Percentiles rank a stretch among this genome's conserved stretches.
phyloP scores from a whole-genome alignment of 345 rosid genomes.

The Salix caprea region DNA sequence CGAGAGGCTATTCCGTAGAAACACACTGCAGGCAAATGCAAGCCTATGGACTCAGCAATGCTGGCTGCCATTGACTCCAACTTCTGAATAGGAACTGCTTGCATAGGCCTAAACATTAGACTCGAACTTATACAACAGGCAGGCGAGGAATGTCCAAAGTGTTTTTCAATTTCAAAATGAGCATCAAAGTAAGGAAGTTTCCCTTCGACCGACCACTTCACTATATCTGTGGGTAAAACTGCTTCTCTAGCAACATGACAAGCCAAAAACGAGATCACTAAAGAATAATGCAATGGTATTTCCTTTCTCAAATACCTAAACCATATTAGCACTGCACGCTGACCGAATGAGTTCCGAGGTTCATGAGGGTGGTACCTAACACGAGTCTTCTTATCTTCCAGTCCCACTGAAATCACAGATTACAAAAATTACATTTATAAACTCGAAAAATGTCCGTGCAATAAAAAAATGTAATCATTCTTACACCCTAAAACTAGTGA shows the following conservation, averaged over 20 bases:
- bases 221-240: slow-evolving; percentile 59
- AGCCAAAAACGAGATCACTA: slow-evolving; percentile 69
- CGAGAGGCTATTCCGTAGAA: slow-evolving; percentile 56
- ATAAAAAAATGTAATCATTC: neutral
- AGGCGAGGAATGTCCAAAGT: slow-evolving; percentile 42
- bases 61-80: slow-evolving; percentile 58
- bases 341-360: slow-evolving; percentile 51
- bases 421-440: neutral
- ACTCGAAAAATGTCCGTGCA: neutral
- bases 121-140: slow-evolving; percentile 59
- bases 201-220: slow-evolving; percentile 71
- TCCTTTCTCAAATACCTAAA: slow-evolving; percentile 42
- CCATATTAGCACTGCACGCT: slow-evolving; percentile 67
- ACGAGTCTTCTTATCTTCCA: slow-evolving; percentile 25
- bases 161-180: slow-evolving; percentile 53
- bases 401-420: slow-evolving; percentile 23
- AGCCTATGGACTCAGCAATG: slow-evolving; percentile 60
- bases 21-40: slow-evolving; percentile 64
- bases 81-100: slow-evolving; percentile 44
- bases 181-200: slow-evolving; percentile 63
- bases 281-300: slow-evolving; percentile 49
- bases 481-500: neutral
- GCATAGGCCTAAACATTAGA: slow-evolving; percentile 58
- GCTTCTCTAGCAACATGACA: slow-evolving; percentile 70
- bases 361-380: slow-evolving; percentile 24